Conservation (phyloP, 2,329 filamentous ascomycete species). For the Coleophoma crateriformis region DNA sequence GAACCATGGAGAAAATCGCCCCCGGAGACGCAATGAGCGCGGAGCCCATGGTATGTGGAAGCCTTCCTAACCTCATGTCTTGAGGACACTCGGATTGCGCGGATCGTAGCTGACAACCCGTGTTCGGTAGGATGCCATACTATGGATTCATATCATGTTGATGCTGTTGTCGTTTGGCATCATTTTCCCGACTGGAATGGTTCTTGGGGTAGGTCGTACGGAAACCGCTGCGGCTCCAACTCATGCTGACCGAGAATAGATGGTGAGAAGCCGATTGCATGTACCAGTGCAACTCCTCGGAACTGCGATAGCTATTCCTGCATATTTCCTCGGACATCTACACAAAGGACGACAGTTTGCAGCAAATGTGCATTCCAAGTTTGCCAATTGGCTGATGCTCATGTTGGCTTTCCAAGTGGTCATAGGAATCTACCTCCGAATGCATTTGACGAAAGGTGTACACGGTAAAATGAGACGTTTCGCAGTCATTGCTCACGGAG, state of each 20-base stretch:
- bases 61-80: not conserved
- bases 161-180: slow-evolving; percentile 86
- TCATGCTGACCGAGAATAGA: slow-evolving; percentile 41
- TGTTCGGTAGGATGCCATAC: slow-evolving; percentile 58
- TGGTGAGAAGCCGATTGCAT: slow-evolving; percentile 88
- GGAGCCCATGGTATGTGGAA: slow-evolving; percentile 62
- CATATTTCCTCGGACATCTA: slow-evolving; percentile 86
- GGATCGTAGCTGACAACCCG: slow-evolving; percentile 20
- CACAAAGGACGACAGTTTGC: slow-evolving; percentile 87
- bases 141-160: slow-evolving; percentile 93
- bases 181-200: slow-evolving; percentile 92
- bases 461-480: slow-evolving; percentile 70
- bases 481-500: slow-evolving; percentile 68
- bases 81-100: not conserved
- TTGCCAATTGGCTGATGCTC: slow-evolving; percentile 76
- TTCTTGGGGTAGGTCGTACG: slow-evolving; percentile 66
- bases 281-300: slow-evolving; percentile 79
- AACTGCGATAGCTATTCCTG: slow-evolving; percentile 69
- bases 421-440: slow-evolving; percentile 79
- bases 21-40: slow-evolving; percentile 64
- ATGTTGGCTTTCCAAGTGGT: slow-evolving; percentile 71
- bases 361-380: slow-evolving; percentile 73
- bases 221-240: not conserved
- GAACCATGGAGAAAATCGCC: slow-evolving; percentile 51
- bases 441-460: slow-evolving; percentile 82